Percentiles rank a stretch among this genome's conserved stretches.
phyloP scores from a whole-genome alignment of 805 yeast species.

The Lachancea fermentati region DNA sequence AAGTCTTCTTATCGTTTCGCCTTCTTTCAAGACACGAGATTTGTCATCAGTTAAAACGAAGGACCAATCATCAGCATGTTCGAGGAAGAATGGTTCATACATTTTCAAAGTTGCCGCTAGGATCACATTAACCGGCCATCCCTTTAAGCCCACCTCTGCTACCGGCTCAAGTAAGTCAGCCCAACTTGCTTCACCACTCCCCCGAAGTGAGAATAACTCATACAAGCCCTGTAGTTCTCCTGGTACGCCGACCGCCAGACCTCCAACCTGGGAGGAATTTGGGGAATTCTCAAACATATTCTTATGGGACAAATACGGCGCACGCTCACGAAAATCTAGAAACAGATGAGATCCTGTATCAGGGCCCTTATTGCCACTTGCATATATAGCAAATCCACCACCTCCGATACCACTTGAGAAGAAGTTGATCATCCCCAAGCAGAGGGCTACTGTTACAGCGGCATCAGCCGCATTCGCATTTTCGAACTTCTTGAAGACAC shows the following conservation, averaged over 20 bases:
- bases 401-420: conserved; percentile 92
- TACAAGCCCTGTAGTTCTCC: conserved; percentile 88
- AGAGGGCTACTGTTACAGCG: conserved; percentile 79
- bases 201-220: conserved; percentile 51
- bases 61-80: conserved; percentile 46
- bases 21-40: conserved; percentile 39
- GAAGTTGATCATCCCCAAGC: conserved; percentile 79
- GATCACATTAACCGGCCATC: conserved; percentile 51
- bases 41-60: conserved; percentile 41
- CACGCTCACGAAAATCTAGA: conserved; percentile 85
- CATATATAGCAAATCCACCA: conserved; percentile 64
- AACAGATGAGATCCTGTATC: conserved; percentile 42
- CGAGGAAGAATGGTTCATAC: conserved; percentile 32
- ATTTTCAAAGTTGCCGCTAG: conserved; percentile 40
- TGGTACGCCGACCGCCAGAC: conserved; percentile 83
- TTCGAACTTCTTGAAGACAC: conserved; percentile 26
- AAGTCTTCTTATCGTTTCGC: conserved; percentile 58
- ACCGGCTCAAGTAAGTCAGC: conserved; percentile 69
- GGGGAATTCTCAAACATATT: conserved; percentile 56
- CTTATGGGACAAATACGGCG: conserved; percentile 58
- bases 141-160: conserved; percentile 53
- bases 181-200: conserved; percentile 73
- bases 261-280: conserved; percentile 61
- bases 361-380: conserved; percentile 14
- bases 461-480: conserved; percentile 90